Conservation (phyloP, 164 flowering plant genomes). For the Macadamia tetraphylla region DNA sequence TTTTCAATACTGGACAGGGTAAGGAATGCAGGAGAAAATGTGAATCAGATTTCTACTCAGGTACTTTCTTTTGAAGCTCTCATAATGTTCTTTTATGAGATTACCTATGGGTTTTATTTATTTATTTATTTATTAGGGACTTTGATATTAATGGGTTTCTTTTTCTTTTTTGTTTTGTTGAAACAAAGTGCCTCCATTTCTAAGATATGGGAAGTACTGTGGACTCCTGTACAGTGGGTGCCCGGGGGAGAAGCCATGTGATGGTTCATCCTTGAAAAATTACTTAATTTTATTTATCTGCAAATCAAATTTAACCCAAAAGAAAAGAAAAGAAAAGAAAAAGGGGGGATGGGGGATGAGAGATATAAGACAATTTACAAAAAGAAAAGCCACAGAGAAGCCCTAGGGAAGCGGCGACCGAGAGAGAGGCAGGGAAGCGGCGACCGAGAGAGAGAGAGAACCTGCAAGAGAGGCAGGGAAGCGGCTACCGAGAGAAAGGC, state of each 20-base stretch:
- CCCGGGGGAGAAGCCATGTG: constrained; percentile 94
- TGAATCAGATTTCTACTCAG: constrained; percentile 77
- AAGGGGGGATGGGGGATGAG: too few species aligned
- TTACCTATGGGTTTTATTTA: not conserved
- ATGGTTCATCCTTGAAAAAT: constrained; percentile 24
- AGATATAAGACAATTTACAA: too few species aligned
- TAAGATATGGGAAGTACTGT: constrained; percentile 98
- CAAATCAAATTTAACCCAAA: too few species aligned
- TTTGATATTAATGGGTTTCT: not conserved
- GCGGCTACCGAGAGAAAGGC: too few species aligned
- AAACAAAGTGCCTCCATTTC: constrained; percentile 68
- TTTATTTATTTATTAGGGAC: not conserved
- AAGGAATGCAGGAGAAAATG: constrained; percentile 79
- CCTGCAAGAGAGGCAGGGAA: too few species aligned
- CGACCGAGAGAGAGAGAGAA: too few species aligned
- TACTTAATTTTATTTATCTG: not conserved
- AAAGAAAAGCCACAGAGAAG: too few species aligned
- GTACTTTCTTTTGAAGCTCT: constrained; percentile 21
- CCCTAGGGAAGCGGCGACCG: too few species aligned
- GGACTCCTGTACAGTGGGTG: constrained; percentile 90
- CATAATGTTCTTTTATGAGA: too few species aligned
- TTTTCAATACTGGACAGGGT: constrained; percentile 22
- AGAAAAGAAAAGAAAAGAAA: too few species aligned
- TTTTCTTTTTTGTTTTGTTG: not conserved
- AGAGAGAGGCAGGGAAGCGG: too few species aligned